Evolutionary conservation across 2,329 filamentous ascomycete genomes (phyloP), one percentile per base, ranked within the genome.

Genomic region (Pseudogymnoascus pannorum): DNA sequence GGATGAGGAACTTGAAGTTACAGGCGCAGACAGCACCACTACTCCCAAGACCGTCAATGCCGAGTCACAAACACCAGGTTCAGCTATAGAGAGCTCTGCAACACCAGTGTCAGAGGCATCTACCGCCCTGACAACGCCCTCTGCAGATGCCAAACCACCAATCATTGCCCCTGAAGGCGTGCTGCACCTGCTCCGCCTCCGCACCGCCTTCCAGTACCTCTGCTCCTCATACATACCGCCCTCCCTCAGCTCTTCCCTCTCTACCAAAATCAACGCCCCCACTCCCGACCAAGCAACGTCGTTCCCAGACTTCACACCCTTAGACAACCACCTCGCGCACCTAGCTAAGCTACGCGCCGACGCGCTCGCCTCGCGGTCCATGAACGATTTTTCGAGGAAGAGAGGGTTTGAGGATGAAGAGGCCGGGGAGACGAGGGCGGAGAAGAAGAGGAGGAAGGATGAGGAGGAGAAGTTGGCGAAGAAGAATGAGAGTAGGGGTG

Each of bases 391-490:
- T 72, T 85, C 88, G 3, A 80, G 86, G 18, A 93, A 92, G 72
- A 81, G 87, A 14, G 74, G 75, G 1, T 72, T 80, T 0, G 86
- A 91, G 63, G 68, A 71, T 35, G 87, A 91, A 31, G 83, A 85
- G 22, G 82, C 84, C 35, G 81, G 83, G 11, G 79, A 80, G 11
- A 77, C 74, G 59, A 76, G 87, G 2, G 85, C 85, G 2, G 89
- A 92, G 72, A 96, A 94, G 83, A 92, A 88, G 77, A 80, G 87
- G 44, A 92, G 87, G 73, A 85, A 88, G 75, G 92, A 96, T 58
- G 93, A 96, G 64, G 92, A 96, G 63, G 92, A 96, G 63, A 89
- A 87, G 76, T 87, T 85, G 73, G 92, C 87, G 75, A 92, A 95
- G 76, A 84, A 83, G 2, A 79, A 78, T 22, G 83, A 90, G 75